These are phyloP conservation scores for Phytophthora capsici DNA, from an alignment of 352 stramenopile species.

Conservation along the genomic window DNA sequence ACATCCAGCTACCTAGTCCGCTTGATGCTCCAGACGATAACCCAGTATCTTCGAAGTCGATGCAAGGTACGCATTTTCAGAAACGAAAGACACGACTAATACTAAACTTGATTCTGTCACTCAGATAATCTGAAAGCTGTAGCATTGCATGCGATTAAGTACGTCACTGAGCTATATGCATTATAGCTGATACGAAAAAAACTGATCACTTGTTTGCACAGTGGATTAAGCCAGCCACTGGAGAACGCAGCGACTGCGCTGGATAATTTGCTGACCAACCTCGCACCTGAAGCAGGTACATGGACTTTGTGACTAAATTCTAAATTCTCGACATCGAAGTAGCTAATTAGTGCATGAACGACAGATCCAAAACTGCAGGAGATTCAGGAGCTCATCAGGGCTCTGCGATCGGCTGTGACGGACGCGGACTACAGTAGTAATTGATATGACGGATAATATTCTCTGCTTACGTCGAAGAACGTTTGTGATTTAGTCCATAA, in stretches of 20 bases:
- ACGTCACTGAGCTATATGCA: neutral
- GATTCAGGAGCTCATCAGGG: slow-evolving; percentile 48
- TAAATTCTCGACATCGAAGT: neutral
- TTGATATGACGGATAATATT: no score
- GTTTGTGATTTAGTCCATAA: neutral
- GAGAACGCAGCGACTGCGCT: neutral
- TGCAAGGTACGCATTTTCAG: neutral
- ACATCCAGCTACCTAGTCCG: neutral
- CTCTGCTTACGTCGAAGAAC: no score
- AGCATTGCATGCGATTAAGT: neutral
- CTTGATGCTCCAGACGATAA: neutral
- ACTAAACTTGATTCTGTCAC: no score
- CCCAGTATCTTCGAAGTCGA: neutral
- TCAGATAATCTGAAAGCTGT: neutral
- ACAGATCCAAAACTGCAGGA: slow-evolving; percentile 45
- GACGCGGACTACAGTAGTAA: neutral
- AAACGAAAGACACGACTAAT: neutral
- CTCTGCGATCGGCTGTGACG: slow-evolving; percentile 32
- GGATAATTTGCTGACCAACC: neutral
- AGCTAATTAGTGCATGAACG: neutral
- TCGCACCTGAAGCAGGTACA: neutral
- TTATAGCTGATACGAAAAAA: no score
- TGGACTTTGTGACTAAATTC: neutral
- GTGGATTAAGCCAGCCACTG: neutral
- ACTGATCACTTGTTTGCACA: neutral